Conservation (phyloP, 495 filamentous ascomycete genomes). For the Sporormia fimetaria region DNA sequence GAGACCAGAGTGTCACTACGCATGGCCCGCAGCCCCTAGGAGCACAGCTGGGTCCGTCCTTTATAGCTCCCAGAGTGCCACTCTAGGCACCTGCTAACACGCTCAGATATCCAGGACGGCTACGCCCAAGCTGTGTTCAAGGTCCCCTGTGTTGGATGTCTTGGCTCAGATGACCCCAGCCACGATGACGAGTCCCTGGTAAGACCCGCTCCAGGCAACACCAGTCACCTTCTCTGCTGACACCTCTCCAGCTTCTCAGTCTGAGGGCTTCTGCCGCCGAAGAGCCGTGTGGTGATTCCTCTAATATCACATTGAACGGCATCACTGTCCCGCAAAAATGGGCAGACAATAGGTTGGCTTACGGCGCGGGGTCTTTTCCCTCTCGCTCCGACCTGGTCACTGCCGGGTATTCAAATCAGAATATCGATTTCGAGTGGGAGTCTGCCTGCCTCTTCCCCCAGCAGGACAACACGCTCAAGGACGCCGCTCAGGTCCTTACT, state of each 20-base stretch:
- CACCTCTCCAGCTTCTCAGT: slow-evolving; percentile 24
- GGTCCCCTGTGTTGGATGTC: slow-evolving; percentile 26
- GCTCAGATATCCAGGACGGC: slow-evolving; percentile 17
- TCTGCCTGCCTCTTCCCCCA: slow-evolving; percentile 22
- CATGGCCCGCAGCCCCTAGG: background rate
- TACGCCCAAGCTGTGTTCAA: slow-evolving; percentile 28
- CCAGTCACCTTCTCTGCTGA: slow-evolving; percentile 13
- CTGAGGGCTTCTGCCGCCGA: slow-evolving; percentile 22
- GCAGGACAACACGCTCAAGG: background rate
- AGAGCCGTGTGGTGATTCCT: slow-evolving; percentile 21
- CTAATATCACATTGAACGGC: slow-evolving; percentile 28
- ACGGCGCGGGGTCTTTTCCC: slow-evolving; percentile 17
- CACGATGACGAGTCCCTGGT: slow-evolving; percentile 33
- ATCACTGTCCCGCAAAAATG: slow-evolving; percentile 23
- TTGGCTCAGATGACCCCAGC: slow-evolving; percentile 12
- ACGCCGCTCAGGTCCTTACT: slow-evolving; percentile 23
- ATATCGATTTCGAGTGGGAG: slow-evolving; percentile 26
- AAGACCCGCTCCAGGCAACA: slow-evolving; percentile 28
- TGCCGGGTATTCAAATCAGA: slow-evolving; percentile 21
- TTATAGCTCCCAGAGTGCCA: slow-evolving; percentile 9
- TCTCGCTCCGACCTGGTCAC: slow-evolving; percentile 13
- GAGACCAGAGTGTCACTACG: background rate
- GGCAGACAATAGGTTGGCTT: slow-evolving; percentile 19
- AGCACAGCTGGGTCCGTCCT: slow-evolving; percentile 1
- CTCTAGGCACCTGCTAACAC: slow-evolving; percentile 21